These are phyloP conservation scores for Capsicum pubescens DNA, from an alignment of 257 asterid genomes.

Conservation along the genomic window DNA sequence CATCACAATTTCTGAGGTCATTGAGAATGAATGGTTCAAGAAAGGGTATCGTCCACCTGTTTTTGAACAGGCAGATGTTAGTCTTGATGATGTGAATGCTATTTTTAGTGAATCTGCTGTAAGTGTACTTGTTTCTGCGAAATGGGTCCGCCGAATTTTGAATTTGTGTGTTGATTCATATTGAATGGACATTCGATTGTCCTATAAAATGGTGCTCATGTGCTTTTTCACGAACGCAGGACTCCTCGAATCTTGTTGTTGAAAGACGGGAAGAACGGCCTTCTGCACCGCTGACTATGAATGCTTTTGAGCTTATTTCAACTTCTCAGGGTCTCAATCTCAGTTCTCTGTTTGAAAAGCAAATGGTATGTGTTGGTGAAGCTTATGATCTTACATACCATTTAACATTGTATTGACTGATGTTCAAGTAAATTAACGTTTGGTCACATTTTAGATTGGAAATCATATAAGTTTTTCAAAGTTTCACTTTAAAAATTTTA, in stretches of 20 bases:
- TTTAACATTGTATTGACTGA: not conserved
- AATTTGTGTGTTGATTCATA: not conserved
- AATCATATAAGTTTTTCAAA: not conserved
- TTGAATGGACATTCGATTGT: slow-evolving; percentile 8
- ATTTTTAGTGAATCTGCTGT: slow-evolving; percentile 70
- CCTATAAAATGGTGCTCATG: not conserved
- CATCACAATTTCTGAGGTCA: slow-evolving; percentile 70
- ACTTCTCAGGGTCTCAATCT: slow-evolving; percentile 97
- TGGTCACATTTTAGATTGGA: not conserved
- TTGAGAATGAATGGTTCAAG: slow-evolving; percentile 94
- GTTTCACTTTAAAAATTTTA: not conserved
- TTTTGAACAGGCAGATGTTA: slow-evolving; percentile 78
- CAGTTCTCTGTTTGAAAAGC: slow-evolving; percentile 85
- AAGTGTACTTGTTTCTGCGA: slow-evolving; percentile 34
- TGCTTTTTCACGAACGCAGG: slow-evolving; percentile 43
- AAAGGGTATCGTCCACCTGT: slow-evolving; percentile 83
- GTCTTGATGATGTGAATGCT: slow-evolving; percentile 84
- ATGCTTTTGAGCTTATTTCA: slow-evolving; percentile 95
- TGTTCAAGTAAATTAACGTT: slow-evolving; percentile 17
- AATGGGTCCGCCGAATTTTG: not conserved
- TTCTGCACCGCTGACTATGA: slow-evolving; percentile 76
- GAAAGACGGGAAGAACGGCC: slow-evolving; percentile 81
- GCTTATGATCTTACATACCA: not conserved
- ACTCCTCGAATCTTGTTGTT: slow-evolving; percentile 75
- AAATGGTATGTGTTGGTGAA: slow-evolving; percentile 59